These are phyloP conservation scores for Plasmodium blacklocki DNA, from an alignment of 169 alveolate genomes.

Conservation along the genomic window DNA sequence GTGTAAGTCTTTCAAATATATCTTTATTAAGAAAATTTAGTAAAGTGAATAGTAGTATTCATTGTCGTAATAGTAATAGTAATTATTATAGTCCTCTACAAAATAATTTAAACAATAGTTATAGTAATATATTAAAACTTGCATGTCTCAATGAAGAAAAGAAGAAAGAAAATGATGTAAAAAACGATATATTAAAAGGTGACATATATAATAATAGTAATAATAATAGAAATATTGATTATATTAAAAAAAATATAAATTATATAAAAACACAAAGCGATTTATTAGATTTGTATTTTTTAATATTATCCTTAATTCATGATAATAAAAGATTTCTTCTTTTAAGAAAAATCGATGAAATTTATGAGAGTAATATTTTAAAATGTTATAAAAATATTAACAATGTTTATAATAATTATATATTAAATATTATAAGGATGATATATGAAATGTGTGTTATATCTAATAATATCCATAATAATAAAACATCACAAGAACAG, in stretches of 20 bases:
- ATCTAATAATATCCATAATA: constrained; percentile 3
- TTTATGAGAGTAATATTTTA: constrained; percentile 32
- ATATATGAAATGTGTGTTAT: constrained; percentile 39
- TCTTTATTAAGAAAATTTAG: constrained; percentile 41
- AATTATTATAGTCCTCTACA: constrained; percentile 62
- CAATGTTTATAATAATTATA: constrained; percentile 26
- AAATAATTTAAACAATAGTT: not conserved
- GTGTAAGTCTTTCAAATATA: constrained; percentile 21
- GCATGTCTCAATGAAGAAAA: not conserved
- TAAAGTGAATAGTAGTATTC: constrained; percentile 47
- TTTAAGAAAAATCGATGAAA: constrained; percentile 58
- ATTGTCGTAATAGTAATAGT: constrained; percentile 5
- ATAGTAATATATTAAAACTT: not conserved
- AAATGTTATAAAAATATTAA: constrained; percentile 42
- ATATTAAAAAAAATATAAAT: constrained; percentile 45
- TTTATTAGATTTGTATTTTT: constrained; percentile 34
- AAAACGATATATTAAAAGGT: not conserved
- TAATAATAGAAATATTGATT: not conserved
- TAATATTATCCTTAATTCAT: constrained; percentile 46
- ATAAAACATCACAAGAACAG: constrained; percentile 10
- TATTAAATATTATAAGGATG: constrained; percentile 20
- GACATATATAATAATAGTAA: too few species aligned
- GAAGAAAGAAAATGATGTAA: not conserved
- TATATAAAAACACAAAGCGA: constrained; percentile 55
- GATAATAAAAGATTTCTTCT: constrained; percentile 35